Percentiles rank a stretch among this genome's conserved stretches.
Conservation (phyloP, 805 yeast genomes). For the Middelhovenomyces tepae region DNA sequence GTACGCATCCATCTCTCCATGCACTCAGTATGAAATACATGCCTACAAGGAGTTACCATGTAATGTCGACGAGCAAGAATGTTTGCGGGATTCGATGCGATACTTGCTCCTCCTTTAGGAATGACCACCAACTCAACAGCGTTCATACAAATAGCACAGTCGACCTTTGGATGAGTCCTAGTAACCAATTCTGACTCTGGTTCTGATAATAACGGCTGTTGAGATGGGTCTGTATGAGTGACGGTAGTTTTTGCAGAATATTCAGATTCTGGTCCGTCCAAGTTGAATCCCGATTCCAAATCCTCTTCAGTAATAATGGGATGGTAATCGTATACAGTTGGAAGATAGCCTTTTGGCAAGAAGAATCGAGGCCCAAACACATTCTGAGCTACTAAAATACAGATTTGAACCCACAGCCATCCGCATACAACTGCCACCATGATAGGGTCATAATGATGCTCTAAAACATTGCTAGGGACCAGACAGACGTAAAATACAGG, state of each 20-base stretch:
- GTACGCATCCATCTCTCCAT: slow-evolving; percentile 89
- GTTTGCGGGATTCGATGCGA: slow-evolving; percentile 20
- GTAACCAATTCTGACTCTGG: too few species aligned
- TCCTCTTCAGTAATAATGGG: slow-evolving; percentile 52
- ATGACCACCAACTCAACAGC: slow-evolving; percentile 44
- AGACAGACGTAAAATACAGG: slow-evolving; percentile 61
- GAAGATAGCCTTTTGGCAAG: slow-evolving; percentile 62
- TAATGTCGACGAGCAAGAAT: slow-evolving; percentile 27
- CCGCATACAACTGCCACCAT: slow-evolving; percentile 38
- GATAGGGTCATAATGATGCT: slow-evolving; percentile 53
- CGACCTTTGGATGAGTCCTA: slow-evolving; percentile 41
- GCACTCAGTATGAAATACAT: slow-evolving; percentile 84
- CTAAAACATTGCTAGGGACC: slow-evolving; percentile 47
- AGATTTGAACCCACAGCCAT: slow-evolving; percentile 58
- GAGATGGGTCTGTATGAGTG: slow-evolving; percentile 4
- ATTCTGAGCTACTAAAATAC: slow-evolving; percentile 52
- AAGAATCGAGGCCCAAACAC: slow-evolving; percentile 74
- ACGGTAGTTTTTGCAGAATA: slow-evolving; percentile 3
- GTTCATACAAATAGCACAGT: slow-evolving; percentile 88
- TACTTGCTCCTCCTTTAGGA: slow-evolving; percentile 15
- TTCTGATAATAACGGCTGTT: too few species aligned
- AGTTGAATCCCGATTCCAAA: slow-evolving; percentile 45
- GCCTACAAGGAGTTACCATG: slow-evolving; percentile 79
- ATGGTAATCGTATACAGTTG: slow-evolving; percentile 82
- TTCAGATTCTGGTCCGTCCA: slow-evolving; percentile 1